Percentiles rank a stretch among this genome's conserved stretches.
Conservation (phyloP, 345 rosid genomes). For the Boechera retrofracta region DNA sequence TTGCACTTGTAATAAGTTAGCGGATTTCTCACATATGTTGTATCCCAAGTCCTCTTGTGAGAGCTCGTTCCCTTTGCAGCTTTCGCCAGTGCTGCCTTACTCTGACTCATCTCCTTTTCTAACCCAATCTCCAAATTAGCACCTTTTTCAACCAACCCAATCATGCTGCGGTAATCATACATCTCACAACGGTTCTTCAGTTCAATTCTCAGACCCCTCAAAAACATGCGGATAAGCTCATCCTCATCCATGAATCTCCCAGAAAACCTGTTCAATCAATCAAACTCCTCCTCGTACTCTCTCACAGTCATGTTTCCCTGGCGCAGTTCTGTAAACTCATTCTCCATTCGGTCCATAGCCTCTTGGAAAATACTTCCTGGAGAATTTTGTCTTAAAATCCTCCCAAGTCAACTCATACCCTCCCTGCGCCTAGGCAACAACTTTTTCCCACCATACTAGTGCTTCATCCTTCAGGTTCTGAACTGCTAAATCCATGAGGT, state of each 20-base stretch:
- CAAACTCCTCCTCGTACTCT: background rate
- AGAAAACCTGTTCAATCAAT: background rate
- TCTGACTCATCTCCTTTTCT: no score
- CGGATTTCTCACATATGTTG: background rate
- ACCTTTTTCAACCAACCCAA: no score
- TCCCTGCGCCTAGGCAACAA: no score
- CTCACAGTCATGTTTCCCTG: background rate
- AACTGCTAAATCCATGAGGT: background rate
- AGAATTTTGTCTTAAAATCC: no score
- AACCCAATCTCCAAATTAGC: no score
- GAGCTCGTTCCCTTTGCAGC: accelerated
- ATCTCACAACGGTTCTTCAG: background rate
- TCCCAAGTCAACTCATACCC: no score
- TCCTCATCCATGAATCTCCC: background rate
- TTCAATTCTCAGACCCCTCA: background rate
- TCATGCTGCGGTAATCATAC: background rate
- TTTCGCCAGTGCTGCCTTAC: background rate
- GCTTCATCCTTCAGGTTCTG: background rate
- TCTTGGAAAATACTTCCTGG: no score
- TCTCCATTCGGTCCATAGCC: no score
- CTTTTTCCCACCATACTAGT: background rate
- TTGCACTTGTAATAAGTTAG: no score
- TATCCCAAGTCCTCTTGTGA: background rate
- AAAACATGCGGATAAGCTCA: background rate
- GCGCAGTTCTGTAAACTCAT: no score